Percentiles rank a stretch among this genome's conserved stretches.
phyloP scores from a whole-genome alignment of 2,329 filamentous ascomycete species.

The Talaromyces rugulosus region DNA sequence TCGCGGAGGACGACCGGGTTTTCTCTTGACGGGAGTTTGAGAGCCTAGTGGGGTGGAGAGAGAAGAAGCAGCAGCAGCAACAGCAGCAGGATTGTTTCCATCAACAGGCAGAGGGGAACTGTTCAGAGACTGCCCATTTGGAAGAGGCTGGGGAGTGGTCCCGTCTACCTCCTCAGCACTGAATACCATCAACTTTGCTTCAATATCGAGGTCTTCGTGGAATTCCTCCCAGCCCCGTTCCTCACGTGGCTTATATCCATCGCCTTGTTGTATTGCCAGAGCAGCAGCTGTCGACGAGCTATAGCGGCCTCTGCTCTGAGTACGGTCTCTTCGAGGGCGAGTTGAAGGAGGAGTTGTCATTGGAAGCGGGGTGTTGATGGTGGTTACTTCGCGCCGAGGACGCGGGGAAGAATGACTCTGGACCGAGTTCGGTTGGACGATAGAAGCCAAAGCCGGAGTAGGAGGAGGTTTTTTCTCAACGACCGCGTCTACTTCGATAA shows the following conservation, averaged over 20 bases:
- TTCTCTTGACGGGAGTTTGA: conserved; percentile 50
- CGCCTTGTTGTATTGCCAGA: conserved; percentile 82
- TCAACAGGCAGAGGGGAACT: conserved; percentile 23
- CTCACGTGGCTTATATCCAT: conserved; percentile 95
- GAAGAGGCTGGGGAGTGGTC: conserved; percentile 31
- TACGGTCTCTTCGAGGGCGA: conserved; percentile 40
- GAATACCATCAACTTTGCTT: conserved; percentile 72
- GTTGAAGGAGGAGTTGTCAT: conserved; percentile 36
- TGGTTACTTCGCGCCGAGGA: conserved; percentile 49
- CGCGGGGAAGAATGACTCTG: conserved; percentile 46
- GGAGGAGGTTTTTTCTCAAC: conserved; percentile 53
- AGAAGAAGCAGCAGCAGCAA: not conserved
- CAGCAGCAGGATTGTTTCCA: conserved; percentile 35
- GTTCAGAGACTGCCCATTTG: conserved; percentile 23
- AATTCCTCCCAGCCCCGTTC: conserved; percentile 98
- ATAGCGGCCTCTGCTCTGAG: conserved; percentile 60
- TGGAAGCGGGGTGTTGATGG: conserved; percentile 23
- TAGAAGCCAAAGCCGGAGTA: conserved; percentile 38
- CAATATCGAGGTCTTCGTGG: conserved; percentile 90
- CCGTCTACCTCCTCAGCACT: conserved; percentile 83
- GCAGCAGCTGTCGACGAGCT: conserved; percentile 81
- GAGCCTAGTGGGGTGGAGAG: conserved; percentile 36
- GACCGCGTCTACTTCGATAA: conserved; percentile 65
- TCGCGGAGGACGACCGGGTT: conserved; percentile 62
- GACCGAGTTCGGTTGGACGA: conserved; percentile 27